These are phyloP conservation scores for Paraphaeosphaeria sporulosa DNA, from an alignment of 2,329 filamentous ascomycete genomes.

Conservation along the genomic window DNA sequence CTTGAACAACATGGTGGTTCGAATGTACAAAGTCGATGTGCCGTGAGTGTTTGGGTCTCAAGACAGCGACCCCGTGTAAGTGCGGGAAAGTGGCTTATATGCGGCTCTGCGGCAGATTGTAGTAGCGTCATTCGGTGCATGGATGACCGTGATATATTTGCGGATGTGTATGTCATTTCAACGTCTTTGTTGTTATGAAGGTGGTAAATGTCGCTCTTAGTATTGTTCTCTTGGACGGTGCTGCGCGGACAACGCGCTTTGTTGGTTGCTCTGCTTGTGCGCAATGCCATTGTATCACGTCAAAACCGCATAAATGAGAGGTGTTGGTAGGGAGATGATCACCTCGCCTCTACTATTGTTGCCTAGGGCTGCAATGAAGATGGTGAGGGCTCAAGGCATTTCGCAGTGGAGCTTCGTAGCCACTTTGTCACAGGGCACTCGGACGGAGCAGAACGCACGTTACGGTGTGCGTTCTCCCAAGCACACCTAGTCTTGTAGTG, in stretches of 20 bases:
- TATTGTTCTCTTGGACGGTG: neutral
- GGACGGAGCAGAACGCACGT: no score
- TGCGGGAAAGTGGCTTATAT: neutral
- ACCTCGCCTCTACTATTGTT: neutral
- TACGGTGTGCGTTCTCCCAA: no score
- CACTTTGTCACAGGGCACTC: no score
- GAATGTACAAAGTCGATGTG: no score
- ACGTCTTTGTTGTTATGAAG: neutral
- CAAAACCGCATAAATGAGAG: no score
- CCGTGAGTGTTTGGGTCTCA: no score
- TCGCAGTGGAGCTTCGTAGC: no score
- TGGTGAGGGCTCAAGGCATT: neutral
- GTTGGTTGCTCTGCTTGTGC: neutral
- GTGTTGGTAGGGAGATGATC: neutral
- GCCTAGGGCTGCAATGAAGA: neutral
- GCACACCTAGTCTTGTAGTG: no score
- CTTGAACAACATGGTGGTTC: neutral
- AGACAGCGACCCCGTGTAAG: no score
- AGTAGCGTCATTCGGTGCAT: neutral
- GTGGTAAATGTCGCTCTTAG: neutral
- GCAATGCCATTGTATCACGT: neutral
- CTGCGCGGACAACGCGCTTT: neutral
- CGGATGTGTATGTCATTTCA: neutral
- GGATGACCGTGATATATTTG: neutral
- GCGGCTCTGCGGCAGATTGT: neutral